Base-by-base conservation (phyloP, 495 filamentous ascomycete species). In the Astrothelium subdiscretum region DNA sequence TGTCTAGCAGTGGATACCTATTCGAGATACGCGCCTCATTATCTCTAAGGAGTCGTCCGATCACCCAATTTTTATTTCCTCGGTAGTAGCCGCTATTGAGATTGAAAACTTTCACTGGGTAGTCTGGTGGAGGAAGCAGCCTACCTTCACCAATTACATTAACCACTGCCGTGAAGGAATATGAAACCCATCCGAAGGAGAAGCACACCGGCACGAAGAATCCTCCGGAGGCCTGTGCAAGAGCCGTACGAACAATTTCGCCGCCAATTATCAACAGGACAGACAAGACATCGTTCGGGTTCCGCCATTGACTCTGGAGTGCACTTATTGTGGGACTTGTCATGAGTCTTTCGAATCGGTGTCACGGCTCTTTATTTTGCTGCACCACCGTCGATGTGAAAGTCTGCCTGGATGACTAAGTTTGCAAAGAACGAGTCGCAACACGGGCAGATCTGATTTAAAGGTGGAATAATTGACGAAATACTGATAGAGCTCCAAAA, bases 241-340 rank as follows among this genome's bases (percentile, higher is more conserved):
- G 68, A 3, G 81, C 81, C 22, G 63, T 64, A 24, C 69, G 66
- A 11, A 83, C 69, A n/a, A 82, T 68, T 58, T 81, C 75, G 11
- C 77, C 77, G n/a, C 81, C 80, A 15, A 81, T 61, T 57, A 83
- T 69, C 1, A 83, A 67, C 3, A 83, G 75, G 12, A 81, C 58
- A 1, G 72, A 71, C 20, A 79, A 73, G 31, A 80, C 60, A 26
- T 63, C 61, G 31, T n/a, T 29, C 22, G 63, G 63, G 32, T 65
- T 63, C 20, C 5, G 12, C 63, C 59, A 62, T 43, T 66, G 64
- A 57, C 31, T 60, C 4, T 57, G 65, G n/a, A 62, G 48, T 48
- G n/a, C n/a, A n/a, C n/a, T n/a, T n/a, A n/a, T n/a, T n/a, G n/a
- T n/a, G n/a, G n/a, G n/a, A n/a, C n/a, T n/a, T n/a, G n/a, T n/a